A percentile compares a stretch with the other conserved stretches of the same genome.
Evolutionary conservation across 2,329 filamentous ascomycete species (phyloP).

Genomic region (Stachybotrys echinatus): DNA sequence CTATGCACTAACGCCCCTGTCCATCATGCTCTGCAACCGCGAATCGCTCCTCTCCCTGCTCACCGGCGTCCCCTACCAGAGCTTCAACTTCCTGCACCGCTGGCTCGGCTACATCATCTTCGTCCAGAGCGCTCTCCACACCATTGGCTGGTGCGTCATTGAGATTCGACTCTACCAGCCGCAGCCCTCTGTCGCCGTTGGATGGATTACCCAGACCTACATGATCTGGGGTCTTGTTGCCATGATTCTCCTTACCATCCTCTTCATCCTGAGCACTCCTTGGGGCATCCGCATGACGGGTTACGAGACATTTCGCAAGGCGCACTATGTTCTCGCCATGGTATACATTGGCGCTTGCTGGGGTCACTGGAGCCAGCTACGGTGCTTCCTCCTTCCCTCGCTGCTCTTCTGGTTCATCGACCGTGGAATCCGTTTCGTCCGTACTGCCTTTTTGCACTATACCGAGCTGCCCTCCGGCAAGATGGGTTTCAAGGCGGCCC

Average conservation of each 20-base stretch:
- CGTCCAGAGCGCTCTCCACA: constrained; percentile 62
- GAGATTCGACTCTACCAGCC: constrained; percentile 65
- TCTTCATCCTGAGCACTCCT: constrained; percentile 54
- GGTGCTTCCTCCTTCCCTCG: constrained; percentile 63
- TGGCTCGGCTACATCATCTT: constrained; percentile 73
- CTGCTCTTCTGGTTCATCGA: constrained; percentile 63
- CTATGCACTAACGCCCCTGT: constrained; percentile 68
- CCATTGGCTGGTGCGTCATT: constrained; percentile 64
- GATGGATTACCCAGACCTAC: constrained; percentile 60
- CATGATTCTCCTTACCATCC: constrained; percentile 55
- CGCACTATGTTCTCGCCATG: constrained; percentile 68
- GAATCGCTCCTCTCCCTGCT: constrained; percentile 66
- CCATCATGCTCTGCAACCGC: constrained; percentile 60
- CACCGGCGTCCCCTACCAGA: constrained; percentile 70
- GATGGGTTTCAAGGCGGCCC: constrained; percentile 49
- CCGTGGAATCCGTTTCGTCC: constrained; percentile 50
- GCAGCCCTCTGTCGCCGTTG: constrained; percentile 53
- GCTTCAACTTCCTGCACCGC: constrained; percentile 72
- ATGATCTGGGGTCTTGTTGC: constrained; percentile 71
- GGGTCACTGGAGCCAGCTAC: constrained; percentile 65
- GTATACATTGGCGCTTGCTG: constrained; percentile 72
- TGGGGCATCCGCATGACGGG: constrained; percentile 60
- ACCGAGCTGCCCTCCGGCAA: constrained; percentile 36
- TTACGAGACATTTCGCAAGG: constrained; percentile 73
- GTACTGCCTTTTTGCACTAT: constrained; percentile 57